Conservation (phyloP, 495 filamentous ascomycete genomes). For the Aspergillus carlsbadensis region DNA sequence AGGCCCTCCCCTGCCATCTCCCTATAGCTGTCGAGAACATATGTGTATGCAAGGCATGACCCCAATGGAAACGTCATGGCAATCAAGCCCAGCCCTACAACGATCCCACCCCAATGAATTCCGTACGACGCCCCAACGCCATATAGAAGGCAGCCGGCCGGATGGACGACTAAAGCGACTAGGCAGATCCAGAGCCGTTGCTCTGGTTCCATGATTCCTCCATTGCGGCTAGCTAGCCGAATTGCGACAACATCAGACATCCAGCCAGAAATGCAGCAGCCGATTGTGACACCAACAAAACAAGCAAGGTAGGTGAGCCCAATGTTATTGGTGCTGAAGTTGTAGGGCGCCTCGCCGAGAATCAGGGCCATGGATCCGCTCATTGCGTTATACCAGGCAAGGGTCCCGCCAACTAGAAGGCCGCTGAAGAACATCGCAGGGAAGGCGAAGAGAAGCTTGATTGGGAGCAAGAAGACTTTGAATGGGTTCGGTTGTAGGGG, state of each 20-base stretch:
- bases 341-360: constrained; percentile 3
- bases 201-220: constrained; percentile 2
- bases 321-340: constrained; percentile 8
- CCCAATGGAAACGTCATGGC: constrained; percentile 17
- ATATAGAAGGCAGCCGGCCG: constrained; percentile 1
- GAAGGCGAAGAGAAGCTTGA: background rate
- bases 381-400: constrained; percentile 8
- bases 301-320: constrained; percentile 5
- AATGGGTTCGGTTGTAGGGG: background rate
- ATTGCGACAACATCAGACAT: background rate
- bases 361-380: background rate
- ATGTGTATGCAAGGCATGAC: constrained; percentile 19
- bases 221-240: background rate
- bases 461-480: background rate
- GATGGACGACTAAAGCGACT: background rate
- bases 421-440: constrained; percentile 2
- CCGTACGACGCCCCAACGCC: constrained; percentile 6
- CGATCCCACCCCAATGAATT: constrained; percentile 26
- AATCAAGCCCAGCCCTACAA: constrained; percentile 21
- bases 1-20: constrained; percentile 54
- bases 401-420: constrained; percentile 2
- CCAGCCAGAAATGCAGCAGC: background rate
- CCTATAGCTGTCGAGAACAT: constrained; percentile 26
- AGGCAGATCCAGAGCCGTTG: background rate
- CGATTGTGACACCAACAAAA: constrained; percentile 1